Conservation (phyloP, 2,329 filamentous ascomycete genomes). For the Claviceps sp. region DNA sequence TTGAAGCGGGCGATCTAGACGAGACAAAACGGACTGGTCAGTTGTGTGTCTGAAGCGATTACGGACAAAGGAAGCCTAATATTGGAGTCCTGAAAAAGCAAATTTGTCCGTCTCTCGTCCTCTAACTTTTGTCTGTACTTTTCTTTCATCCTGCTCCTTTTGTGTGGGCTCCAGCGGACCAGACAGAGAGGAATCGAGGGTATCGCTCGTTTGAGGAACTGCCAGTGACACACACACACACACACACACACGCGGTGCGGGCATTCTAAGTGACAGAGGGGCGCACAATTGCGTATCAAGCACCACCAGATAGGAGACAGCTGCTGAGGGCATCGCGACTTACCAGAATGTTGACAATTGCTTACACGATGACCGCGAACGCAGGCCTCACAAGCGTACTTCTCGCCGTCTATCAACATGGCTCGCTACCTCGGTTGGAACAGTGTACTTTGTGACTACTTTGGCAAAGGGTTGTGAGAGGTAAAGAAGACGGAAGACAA, state of each 20-base stretch:
- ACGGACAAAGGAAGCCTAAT: neutral
- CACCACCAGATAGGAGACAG: neutral
- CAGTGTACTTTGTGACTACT: neutral
- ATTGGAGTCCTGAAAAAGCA: neutral
- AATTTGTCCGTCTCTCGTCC: neutral
- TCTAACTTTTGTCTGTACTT: neutral
- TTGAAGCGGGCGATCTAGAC: conserved; percentile 70
- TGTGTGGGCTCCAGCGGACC: neutral
- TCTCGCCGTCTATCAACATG: conserved; percentile 89
- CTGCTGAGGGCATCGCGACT: conserved; percentile 25
- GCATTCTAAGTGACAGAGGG: neutral
- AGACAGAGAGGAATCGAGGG: neutral
- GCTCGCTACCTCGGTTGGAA: conserved; percentile 4
- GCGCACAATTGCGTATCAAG: neutral
- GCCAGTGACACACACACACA: neutral
- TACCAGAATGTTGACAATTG: conserved; percentile 94
- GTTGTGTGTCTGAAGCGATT: neutral
- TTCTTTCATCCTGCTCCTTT: neutral
- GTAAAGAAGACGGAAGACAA: neutral
- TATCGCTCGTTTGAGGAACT: neutral
- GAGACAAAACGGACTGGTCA: neutral
- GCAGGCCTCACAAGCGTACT: conserved; percentile 96
- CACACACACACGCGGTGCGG: neutral
- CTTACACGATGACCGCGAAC: conserved; percentile 97
- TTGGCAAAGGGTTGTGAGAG: conserved; percentile 1